A percentile compares a stretch with the other conserved stretches of the same genome.
Evolutionary conservation across 108 stramenopile genomes (phyloP).

Genomic region (Schizochytrium sp.): DNA sequence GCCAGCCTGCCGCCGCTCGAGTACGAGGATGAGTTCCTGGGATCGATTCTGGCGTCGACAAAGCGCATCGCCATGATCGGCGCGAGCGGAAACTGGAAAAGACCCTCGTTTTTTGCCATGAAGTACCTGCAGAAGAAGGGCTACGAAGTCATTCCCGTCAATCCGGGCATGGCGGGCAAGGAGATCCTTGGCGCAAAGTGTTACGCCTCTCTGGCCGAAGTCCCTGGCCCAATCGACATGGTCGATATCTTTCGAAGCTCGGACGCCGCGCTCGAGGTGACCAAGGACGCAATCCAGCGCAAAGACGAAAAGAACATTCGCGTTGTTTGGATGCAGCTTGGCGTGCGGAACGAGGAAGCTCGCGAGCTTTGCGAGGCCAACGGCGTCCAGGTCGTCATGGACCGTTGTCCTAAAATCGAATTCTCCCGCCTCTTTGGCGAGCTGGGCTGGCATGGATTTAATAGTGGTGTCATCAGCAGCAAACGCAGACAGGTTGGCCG

Average conservation of each 20-base stretch:
- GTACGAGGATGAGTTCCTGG: background rate
- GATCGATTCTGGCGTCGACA: background rate
- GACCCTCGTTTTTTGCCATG: conserved; percentile 17
- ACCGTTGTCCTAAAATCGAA: conserved; percentile 1
- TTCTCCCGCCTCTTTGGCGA: conserved; percentile 3
- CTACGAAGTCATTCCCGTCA: background rate
- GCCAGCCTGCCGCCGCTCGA: background rate
- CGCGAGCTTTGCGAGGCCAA: background rate
- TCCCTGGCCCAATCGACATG: background rate
- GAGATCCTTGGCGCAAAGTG: conserved; percentile 2
- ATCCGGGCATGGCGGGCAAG: background rate
- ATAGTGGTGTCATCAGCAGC: background rate
- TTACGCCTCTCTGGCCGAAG: conserved; percentile 9
- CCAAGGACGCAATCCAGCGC: background rate
- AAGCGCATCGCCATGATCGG: conserved; percentile 11
- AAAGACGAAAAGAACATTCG: background rate
- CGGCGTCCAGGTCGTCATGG: background rate
- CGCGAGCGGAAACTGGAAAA: conserved; percentile 13
- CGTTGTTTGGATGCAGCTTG: conserved; percentile 6
- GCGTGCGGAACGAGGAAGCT: background rate
- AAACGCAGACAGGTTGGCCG: background rate
- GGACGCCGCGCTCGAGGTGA: background rate
- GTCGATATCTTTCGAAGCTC: background rate
- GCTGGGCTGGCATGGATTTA: conserved; percentile 5
- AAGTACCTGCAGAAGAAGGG: conserved; percentile 25